Evolutionary conservation across 257 asterid species (phyloP), one percentile per base, ranked within the genome.

Genomic region (Linaria vulgaris): DNA sequence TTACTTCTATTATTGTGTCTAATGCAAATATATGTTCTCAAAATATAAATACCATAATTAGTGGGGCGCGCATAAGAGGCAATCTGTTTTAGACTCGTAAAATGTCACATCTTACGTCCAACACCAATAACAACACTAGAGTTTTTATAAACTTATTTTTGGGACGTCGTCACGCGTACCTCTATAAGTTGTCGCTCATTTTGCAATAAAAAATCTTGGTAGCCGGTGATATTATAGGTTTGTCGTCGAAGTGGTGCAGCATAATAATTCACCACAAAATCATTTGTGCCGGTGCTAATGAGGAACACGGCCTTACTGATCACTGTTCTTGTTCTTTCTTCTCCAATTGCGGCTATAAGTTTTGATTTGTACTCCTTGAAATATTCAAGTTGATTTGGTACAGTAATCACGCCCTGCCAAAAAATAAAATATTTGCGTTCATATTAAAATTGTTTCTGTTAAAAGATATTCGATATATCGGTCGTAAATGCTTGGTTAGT

Each of bases 281-380:
- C 96, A 52, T 84, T 84, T 1, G 94, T 84, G 39, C 94, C 96
- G 0, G 82, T 78, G 43, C 96, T 86, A 12, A 86, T 58, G 11
- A 84, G 3, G 63, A 69, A 84, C 19, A 25, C 25, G 1, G 81
- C 85, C 0, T 80, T 76, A 20, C 20, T 61, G 12, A 88, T 77
- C 41, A 86, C 15, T 1, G 19, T 25, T 27, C 56, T 46, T 2
- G 83, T 79, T 14, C 47, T 61, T 64, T 72, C 69, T 66, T 70
- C 69, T 21, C 96, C 96, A 24, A 82, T 67, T 27, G 80, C 48
- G 0, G 0, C 12, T 72, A 76, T 85, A 55, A 88, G 61, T 71
- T 77, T 79, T 38, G 76, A 59, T 65, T 72, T 79, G 65, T 75
- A 84, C 58, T 74, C 85, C 60, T 68, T 56, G 50, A 86, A 88